Base-by-base conservation (phyloP, 106 monocot species). In the Phalaenopsis equestris region DNA sequence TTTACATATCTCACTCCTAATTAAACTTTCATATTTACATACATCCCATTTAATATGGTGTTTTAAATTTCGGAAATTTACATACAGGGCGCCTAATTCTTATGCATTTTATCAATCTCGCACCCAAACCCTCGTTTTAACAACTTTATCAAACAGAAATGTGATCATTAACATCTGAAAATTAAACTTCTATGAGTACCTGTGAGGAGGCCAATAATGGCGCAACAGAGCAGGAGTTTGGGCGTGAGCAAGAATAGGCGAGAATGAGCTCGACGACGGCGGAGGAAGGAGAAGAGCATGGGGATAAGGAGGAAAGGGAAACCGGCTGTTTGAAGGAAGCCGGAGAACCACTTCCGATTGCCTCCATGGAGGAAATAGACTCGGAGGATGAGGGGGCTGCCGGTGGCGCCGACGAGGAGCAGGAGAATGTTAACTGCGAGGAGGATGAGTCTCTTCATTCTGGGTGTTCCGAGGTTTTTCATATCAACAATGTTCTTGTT, bases 361-460 rank as follows among this genome's bases (percentile, higher is more conserved):
- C 91, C 95, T 48, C 91, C 91, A 76, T 91, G 87, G 11, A 88
- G 16, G 86, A 93, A 93, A 85, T 96, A 96, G 80, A 89, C 36
- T 18, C 93, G 89, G 75, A 85, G 78, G 73, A 96, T 83, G 75
- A 95, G 82, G 0, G 84, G 85, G 12, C 81, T 87, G 56, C 81
- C 82, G 43, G 46, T 21, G 78, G 86, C 86, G 38, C 87, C 45
- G 73, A 88, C 14, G 68, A 82, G 43, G 78, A 91, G 79, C 0
- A 83, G 48, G 72, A 41, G 11, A 48, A 78, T 4, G 78, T 83
- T 83, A 19, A 18, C 4, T 1, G 61, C 4, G 6, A 61, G 61
- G n/a, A 61, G 61, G 21, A 61, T 4, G 21, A 61, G 21, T 21
- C 21, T 61, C 61, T 61, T 61, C n/a, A 18, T n/a, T 61, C n/a